Evolutionary conservation across 1,139 yeast species (phyloP).

Genomic region (Hansenula anomala): DNA sequence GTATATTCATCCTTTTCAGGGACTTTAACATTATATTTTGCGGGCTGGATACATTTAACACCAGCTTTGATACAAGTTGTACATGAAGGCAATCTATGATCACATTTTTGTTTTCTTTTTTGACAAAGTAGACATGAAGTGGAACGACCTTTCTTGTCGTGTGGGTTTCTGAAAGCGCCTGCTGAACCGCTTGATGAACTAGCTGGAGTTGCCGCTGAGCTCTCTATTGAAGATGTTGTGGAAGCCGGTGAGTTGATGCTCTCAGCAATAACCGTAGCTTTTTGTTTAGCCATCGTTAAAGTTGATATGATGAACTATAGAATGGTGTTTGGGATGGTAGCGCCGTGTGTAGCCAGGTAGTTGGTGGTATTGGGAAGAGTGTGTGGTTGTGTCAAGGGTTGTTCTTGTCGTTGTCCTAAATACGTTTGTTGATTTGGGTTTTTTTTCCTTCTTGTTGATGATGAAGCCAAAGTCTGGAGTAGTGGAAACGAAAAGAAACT

Average conservation of each 20-base stretch:
- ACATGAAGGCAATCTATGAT: constrained; percentile 54
- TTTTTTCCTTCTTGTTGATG: too few species aligned
- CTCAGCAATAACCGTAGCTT: too few species aligned
- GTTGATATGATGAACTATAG: too few species aligned
- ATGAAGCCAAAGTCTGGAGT: neutral
- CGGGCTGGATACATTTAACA: constrained; percentile 54
- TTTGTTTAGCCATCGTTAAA: too few species aligned
- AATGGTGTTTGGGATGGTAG: too few species aligned
- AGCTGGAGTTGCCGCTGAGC: neutral
- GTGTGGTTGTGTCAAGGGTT: too few species aligned
- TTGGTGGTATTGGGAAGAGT: too few species aligned
- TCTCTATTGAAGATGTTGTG: too few species aligned
- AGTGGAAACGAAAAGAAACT: neutral
- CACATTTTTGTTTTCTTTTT: constrained; percentile 52
- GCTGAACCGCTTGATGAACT: neutral
- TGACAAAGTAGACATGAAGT: constrained; percentile 48
- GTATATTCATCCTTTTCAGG: constrained; percentile 48
- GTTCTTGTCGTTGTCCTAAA: too few species aligned
- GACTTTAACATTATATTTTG: constrained; percentile 39
- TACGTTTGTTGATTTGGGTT: too few species aligned
- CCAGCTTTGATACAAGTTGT: constrained; percentile 58
- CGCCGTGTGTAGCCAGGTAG: too few species aligned
- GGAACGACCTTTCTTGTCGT: constrained; percentile 43
- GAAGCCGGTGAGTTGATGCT: too few species aligned
- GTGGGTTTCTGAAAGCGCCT: neutral